These are phyloP conservation scores for Penicillium pulvis DNA, from an alignment of 495 filamentous ascomycete species.

Conservation along the genomic window DNA sequence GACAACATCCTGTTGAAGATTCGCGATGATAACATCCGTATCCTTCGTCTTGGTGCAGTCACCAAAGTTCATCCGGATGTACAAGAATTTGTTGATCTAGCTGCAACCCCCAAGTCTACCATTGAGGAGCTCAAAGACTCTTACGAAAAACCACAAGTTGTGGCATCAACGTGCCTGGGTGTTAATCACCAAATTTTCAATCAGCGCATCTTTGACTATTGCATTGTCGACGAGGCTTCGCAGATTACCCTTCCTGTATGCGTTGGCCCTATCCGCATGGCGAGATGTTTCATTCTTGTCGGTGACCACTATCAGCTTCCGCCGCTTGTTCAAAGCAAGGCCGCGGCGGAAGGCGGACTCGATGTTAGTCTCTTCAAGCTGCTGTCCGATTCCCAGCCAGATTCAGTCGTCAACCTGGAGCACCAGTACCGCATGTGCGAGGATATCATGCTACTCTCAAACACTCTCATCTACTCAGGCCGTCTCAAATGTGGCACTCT, in stretches of 20 bases:
- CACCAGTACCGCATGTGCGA: slow-evolving; percentile 98
- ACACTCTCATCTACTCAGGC: slow-evolving; percentile 89
- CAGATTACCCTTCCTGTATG: slow-evolving; percentile 96
- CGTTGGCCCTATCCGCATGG: slow-evolving; percentile 89
- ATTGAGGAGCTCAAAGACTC: slow-evolving; percentile 81
- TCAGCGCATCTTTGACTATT: slow-evolving; percentile 92
- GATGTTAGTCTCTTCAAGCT: slow-evolving; percentile 93
- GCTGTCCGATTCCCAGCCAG: slow-evolving; percentile 83
- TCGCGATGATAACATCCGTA: slow-evolving; percentile 72
- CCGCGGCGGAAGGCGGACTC: slow-evolving; percentile 80
- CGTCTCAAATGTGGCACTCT: slow-evolving; percentile 85
- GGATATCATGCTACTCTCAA: slow-evolving; percentile 92
- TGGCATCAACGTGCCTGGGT: slow-evolving; percentile 92
- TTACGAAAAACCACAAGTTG: slow-evolving; percentile 81
- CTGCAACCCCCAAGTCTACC: slow-evolving; percentile 65
- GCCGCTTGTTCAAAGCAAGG: slow-evolving; percentile 89
- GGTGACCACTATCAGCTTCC: slow-evolving; percentile 96
- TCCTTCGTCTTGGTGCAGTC: slow-evolving; percentile 78
- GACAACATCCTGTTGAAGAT: slow-evolving; percentile 97
- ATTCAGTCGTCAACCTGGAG: slow-evolving; percentile 84
- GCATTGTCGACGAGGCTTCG: slow-evolving; percentile 96
- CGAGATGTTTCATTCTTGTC: slow-evolving; percentile 90
- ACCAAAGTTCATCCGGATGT: slow-evolving; percentile 88
- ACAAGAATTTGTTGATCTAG: slow-evolving; percentile 76
- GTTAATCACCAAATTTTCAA: slow-evolving; percentile 87